A percentile compares a stretch with the other conserved stretches of the same genome.
Conservation (phyloP, 116 monocot genomes). For the Zostera marina region DNA sequence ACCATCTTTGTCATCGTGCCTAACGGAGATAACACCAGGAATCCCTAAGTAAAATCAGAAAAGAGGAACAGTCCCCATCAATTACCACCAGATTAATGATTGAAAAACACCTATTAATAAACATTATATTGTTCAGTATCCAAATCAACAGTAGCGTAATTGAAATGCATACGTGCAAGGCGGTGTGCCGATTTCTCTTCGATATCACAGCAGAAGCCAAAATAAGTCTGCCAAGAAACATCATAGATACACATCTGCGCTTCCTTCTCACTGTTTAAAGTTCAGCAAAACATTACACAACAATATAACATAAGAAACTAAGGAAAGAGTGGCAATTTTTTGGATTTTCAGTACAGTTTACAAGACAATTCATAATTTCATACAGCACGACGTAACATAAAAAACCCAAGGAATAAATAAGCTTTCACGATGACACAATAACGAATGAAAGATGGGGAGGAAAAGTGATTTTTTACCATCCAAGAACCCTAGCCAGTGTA, state of each 20-base stretch:
- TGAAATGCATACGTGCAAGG: constrained; percentile 35
- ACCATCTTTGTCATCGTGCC: constrained; percentile 30
- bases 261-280: constrained; percentile 54
- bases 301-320: background rate
- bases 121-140: too few relatives aligned
- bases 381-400: background rate
- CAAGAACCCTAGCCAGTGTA: constrained; percentile 54
- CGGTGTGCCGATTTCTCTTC: constrained; percentile 33
- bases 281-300: background rate
- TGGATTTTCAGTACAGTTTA: background rate
- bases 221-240: constrained; percentile 43
- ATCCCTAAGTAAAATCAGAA: constrained; percentile 21
- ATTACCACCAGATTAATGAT: background rate
- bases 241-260: constrained; percentile 75
- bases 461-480: constrained; percentile 17
- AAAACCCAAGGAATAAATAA: background rate
- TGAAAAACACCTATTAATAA: too few relatives aligned
- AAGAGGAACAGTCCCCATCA: background rate
- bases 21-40: constrained; percentile 52
- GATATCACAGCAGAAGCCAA: constrained; percentile 60
- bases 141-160: background rate
- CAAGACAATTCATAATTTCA: background rate
- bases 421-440: background rate
- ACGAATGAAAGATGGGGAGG: background rate
- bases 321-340: background rate